Conservation (phyloP, 495 filamentous ascomycete species). For the Penicillium steckii region DNA sequence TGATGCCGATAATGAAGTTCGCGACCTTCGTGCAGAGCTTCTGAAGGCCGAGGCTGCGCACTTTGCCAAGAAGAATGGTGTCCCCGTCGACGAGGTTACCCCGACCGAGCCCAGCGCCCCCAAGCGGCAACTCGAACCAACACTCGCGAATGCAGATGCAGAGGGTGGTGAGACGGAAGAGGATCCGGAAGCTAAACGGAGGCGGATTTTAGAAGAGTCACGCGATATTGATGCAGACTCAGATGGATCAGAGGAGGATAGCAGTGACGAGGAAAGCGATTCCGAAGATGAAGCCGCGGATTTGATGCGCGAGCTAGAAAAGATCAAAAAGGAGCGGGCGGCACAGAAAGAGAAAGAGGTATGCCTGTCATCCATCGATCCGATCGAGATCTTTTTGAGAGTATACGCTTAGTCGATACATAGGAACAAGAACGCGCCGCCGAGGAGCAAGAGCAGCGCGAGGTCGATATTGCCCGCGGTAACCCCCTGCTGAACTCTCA, state of each 20-base stretch:
- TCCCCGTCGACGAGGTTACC: slow-evolving; percentile 40
- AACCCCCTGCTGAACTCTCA: slow-evolving; percentile 84
- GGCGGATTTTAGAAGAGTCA: slow-evolving; percentile 84
- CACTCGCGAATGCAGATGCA: slow-evolving; percentile 26
- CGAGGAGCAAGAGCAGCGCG: slow-evolving; percentile 76
- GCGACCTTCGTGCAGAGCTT: slow-evolving; percentile 89
- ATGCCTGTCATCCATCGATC: background rate
- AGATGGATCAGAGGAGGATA: slow-evolving; percentile 65
- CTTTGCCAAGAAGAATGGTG: slow-evolving; percentile 78
- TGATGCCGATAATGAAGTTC: slow-evolving; percentile 67
- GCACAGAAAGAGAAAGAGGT: slow-evolving; percentile 85
- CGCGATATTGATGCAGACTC: slow-evolving; percentile 90
- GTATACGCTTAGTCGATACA: background rate
- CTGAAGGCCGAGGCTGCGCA: slow-evolving; percentile 84
- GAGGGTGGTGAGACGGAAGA: slow-evolving; percentile 53
- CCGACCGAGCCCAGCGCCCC: slow-evolving; percentile 35
- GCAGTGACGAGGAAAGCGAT: slow-evolving; percentile 72
- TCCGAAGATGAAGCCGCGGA: slow-evolving; percentile 88
- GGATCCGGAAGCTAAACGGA: slow-evolving; percentile 78
- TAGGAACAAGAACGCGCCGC: slow-evolving; percentile 73
- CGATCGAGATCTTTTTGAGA: background rate
- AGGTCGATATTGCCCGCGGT: slow-evolving; percentile 85
- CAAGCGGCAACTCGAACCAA: slow-evolving; percentile 68
- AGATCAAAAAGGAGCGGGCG: slow-evolving; percentile 86
- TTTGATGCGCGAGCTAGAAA: slow-evolving; percentile 87